Percentiles rank a stretch among this genome's conserved stretches.
These are phyloP conservation scores for Trichoderma orchidacearum DNA, from an alignment of 495 filamentous ascomycete species.

Conservation along the genomic window DNA sequence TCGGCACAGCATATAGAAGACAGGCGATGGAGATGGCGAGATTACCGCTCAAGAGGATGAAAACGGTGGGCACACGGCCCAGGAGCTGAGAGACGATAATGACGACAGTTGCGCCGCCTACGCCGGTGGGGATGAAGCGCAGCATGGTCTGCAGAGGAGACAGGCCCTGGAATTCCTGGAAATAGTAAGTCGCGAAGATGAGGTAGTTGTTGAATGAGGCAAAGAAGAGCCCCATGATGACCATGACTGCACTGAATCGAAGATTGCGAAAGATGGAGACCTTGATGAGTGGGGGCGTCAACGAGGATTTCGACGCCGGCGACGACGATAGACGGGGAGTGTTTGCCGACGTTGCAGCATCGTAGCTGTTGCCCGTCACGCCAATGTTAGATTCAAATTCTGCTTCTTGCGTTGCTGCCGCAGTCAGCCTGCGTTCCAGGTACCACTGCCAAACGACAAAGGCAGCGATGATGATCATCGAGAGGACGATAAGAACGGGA, in stretches of 20 bases:
- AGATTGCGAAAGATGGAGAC: constrained; percentile 38
- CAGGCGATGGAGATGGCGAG: constrained; percentile 30
- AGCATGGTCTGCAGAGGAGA: constrained; percentile 41
- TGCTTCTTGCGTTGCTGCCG: background rate
- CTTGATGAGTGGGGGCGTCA: constrained; percentile 41
- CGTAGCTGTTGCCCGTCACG: too few species aligned
- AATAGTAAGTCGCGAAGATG: constrained; percentile 49
- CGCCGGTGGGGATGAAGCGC: constrained; percentile 47
- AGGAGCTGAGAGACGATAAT: constrained; percentile 41
- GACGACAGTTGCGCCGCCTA: constrained; percentile 33
- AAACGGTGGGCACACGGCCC: constrained; percentile 33
- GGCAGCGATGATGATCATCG: constrained; percentile 38
- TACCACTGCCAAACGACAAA: constrained; percentile 56
- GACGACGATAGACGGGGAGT: too few species aligned
- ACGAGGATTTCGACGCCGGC: constrained; percentile 13
- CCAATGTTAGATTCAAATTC: too few species aligned
- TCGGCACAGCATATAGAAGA: constrained; percentile 42
- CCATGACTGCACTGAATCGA: constrained; percentile 43
- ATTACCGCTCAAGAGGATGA: constrained; percentile 40
- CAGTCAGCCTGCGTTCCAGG: constrained; percentile 22
- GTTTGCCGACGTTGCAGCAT: too few species aligned
- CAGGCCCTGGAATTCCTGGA: constrained; percentile 44
- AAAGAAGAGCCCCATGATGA: constrained; percentile 46
- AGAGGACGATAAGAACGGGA: constrained; percentile 46
- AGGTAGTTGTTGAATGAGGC: constrained; percentile 44